A percentile compares a stretch with the other conserved stretches of the same genome.
These are phyloP conservation scores for Arthonia radiata DNA, from an alignment of 495 filamentous ascomycete species.

Conservation along the genomic window DNA sequence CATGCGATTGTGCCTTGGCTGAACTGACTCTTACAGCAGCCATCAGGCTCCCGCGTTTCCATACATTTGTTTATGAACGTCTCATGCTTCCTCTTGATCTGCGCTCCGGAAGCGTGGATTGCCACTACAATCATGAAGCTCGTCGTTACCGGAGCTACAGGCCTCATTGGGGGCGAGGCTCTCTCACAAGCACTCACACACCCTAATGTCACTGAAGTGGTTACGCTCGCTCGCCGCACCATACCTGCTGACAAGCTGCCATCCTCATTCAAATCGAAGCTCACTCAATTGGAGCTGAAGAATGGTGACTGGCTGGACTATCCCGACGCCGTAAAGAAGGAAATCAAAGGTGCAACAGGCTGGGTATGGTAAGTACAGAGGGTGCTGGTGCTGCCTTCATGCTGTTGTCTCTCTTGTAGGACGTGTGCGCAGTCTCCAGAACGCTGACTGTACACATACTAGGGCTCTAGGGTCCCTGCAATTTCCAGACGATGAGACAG, in stretches of 20 bases:
- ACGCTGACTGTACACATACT: no score
- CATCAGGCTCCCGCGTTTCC: no score
- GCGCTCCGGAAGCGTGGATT: no score
- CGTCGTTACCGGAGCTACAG: constrained; percentile 26
- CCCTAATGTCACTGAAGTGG: constrained; percentile 20
- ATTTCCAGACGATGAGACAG: constrained; percentile 5
- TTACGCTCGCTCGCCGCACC: constrained; percentile 22
- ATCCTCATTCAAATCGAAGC: constrained; percentile 16
- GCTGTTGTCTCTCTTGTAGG: no score
- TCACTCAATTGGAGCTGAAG: constrained; percentile 17
- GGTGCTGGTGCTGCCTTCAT: no score
- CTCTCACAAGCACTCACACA: constrained; percentile 20
- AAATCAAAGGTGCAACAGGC: constrained; percentile 23
- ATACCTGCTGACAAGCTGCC: constrained; percentile 11
- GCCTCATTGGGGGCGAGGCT: constrained; percentile 24
- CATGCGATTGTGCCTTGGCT: no score
- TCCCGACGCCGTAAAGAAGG: constrained; percentile 13
- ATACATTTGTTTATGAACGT: no score
- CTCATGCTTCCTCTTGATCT: no score
- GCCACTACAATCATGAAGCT: constrained; percentile 24
- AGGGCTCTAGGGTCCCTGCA: constrained; percentile 4
- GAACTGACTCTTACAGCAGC: no score
- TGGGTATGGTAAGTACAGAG: no score
- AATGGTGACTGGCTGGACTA: constrained; percentile 24
- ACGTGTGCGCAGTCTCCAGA: no score